phyloP scores from a whole-genome alignment of 225 moss, liverwort and hornwort species.

The Straminergon stramineum region DNA sequence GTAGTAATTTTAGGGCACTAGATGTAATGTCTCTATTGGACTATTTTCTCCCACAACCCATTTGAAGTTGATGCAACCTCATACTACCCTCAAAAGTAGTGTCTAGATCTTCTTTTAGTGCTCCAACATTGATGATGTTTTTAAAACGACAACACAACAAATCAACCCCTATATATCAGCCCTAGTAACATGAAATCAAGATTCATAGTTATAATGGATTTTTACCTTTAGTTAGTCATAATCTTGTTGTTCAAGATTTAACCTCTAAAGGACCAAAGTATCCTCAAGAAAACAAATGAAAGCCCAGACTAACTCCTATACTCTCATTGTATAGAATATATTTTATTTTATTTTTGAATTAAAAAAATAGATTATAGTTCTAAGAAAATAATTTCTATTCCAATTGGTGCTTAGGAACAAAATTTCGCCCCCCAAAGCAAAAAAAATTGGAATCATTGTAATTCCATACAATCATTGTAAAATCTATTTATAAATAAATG shows the following conservation, averaged over 20 bases:
- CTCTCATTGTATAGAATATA: not conserved
- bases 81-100: not conserved
- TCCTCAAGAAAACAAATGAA: not conserved
- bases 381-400: not conserved
- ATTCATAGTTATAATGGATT: accelerated
- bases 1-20: accelerated
- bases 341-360: too few relatives aligned
- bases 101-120: accelerated
- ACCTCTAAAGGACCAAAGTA: not conserved
- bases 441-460: not conserved
- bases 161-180: accelerated
- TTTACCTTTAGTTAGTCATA: not conserved
- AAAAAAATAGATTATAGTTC: not conserved
- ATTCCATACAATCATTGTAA: not conserved
- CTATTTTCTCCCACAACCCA: accelerated
- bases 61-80: accelerated
- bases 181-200: not conserved
- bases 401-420: not conserved
- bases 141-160: not conserved
- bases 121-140: too few relatives aligned
- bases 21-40: accelerated
- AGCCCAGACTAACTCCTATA: accelerated
- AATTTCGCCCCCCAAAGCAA: accelerated
- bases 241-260: accelerated
- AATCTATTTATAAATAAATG: not conserved